Percentiles rank a stretch among this genome's conserved stretches.
Evolutionary conservation across 352 stramenopile species (phyloP).

Genomic region (Thalassiosira livingstoniorum): DNA sequence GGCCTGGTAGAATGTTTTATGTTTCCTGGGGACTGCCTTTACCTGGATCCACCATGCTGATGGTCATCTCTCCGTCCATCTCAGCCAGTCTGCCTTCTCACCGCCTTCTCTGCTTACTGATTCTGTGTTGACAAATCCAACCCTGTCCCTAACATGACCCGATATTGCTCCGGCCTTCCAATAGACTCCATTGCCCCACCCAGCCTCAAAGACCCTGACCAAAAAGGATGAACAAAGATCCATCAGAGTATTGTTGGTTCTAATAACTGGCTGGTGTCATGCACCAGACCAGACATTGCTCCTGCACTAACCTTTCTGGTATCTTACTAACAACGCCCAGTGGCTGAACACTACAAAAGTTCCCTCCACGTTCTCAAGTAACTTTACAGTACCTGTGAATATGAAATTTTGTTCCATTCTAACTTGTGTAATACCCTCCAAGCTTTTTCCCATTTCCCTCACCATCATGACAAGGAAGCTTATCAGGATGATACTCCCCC

Average conservation of each 20-base stretch:
- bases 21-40: constrained; percentile 30
- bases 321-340: too few relatives aligned
- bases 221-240: constrained; percentile 11
- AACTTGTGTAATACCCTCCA: background rate
- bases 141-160: constrained; percentile 28
- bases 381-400: background rate
- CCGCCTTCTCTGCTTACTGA: constrained; percentile 5
- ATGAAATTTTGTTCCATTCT: background rate
- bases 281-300: background rate
- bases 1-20: constrained; percentile 22
- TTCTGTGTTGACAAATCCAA: constrained; percentile 26
- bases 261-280: constrained; percentile 23
- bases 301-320: too few relatives aligned
- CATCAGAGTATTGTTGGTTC: constrained; percentile 30
- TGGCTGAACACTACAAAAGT: too few relatives aligned
- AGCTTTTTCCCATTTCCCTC: too few relatives aligned
- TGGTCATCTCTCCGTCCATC: constrained; percentile 20
- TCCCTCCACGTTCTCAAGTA: background rate
- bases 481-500: constrained; percentile 4
- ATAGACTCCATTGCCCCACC: constrained; percentile 30
- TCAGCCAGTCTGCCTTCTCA: constrained; percentile 33
- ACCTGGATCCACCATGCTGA: constrained; percentile 14
- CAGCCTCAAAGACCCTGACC: constrained; percentile 3
- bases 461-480: constrained; percentile 2
- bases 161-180: constrained; percentile 27